Conservation (phyloP, 1,139 yeast species). For the Tardiomyces depauwii region DNA sequence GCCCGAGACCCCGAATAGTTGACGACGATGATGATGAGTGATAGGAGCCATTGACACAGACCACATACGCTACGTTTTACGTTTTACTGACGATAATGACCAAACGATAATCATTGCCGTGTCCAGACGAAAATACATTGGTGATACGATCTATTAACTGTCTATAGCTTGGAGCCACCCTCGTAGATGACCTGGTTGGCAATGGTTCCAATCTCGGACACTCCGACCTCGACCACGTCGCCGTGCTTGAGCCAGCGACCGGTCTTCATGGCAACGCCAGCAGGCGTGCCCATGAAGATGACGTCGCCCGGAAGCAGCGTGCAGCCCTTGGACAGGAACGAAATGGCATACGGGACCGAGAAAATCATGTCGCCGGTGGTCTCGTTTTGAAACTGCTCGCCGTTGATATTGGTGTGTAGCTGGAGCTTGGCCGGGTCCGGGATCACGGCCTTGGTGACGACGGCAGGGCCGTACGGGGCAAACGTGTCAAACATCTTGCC, state of each 20-base stretch:
- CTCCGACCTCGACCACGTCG: slow-evolving; percentile 33
- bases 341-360: slow-evolving; percentile 33
- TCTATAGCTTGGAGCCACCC: slow-evolving; percentile 2
- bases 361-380: slow-evolving; percentile 40
- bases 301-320: slow-evolving; percentile 40
- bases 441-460: slow-evolving; percentile 29
- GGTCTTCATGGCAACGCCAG: slow-evolving; percentile 37
- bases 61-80: too few relatives aligned
- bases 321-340: slow-evolving; percentile 41
- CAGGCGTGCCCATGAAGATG: slow-evolving; percentile 43
- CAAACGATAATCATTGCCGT: background rate
- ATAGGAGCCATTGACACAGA: background rate
- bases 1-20: background rate
- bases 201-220: slow-evolving; percentile 36
- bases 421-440: slow-evolving; percentile 25
- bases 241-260: slow-evolving; percentile 38
- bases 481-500: slow-evolving; percentile 46
- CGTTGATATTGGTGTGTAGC: slow-evolving; percentile 33
- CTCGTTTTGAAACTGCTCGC: slow-evolving; percentile 34
- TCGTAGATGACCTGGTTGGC: slow-evolving; percentile 29
- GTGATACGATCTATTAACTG: too few relatives aligned
- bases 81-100: background rate
- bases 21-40: background rate
- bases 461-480: slow-evolving; percentile 44
- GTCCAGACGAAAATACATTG: background rate